Base-by-base conservation (phyloP, 139 green algal species). In the Micractinium conductrix region DNA sequence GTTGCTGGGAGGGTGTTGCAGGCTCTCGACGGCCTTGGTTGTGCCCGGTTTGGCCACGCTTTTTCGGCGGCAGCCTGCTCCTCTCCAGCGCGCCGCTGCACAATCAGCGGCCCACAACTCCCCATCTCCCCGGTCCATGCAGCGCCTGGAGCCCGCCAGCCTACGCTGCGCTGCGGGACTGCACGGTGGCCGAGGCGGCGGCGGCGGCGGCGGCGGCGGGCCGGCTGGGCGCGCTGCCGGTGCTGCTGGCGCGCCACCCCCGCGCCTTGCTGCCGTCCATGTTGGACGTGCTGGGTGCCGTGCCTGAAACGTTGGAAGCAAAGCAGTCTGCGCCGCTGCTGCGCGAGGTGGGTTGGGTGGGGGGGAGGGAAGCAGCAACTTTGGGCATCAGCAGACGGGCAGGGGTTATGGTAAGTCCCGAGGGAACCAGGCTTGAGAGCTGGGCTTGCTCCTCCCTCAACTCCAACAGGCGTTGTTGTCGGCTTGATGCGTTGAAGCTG, bases 161-260 rank as follows among this genome's bases (percentile, higher is more conserved):
- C 1, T 90, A 70, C 50, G n/a, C 58, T 6, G 38, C 44, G 17
- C 37, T 90, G 45, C 58, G 83, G 0, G 69, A 86, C 70, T 58
- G 74, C 55, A 38, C 33, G 0, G 2, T 81, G 4, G 24, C 45
- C 5, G 44, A 81, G 28, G 75, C 67, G 0, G 87, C 84, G 1
- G 16, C 10, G 16, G 74, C 67, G 9, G 26, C 79, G 37, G 81
- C 87, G 6, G 12, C 53, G 35, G 71, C 30, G 12, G 80, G 80
- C 5, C 63, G 44, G 5, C 33, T 85, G 17, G 33, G 24, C 3
- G 33, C 37, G 2, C 30, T 91, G 55, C 16, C 8, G 45, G 3
- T 70, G 44, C 63, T 91, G 74, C 80, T 91, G 26, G 35, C 53
- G 10, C 72, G 50, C 35, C 85, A 88, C 74, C 63, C 85, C 9